Base-by-base conservation (phyloP, 2,329 filamentous ascomycete species). In the Huntiella moniliformis region DNA sequence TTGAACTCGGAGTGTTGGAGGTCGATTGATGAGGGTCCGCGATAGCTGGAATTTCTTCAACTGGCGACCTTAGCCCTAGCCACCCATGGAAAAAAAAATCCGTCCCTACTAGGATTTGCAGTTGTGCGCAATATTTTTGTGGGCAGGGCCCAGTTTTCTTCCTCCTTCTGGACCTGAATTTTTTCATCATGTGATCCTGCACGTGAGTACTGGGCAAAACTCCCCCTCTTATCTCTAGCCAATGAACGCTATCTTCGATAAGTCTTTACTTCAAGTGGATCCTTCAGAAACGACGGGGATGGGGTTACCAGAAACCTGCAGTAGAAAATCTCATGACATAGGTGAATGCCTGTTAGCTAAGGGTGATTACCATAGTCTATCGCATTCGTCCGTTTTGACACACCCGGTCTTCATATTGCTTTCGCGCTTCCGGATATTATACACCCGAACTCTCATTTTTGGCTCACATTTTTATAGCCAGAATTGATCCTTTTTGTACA, bases 61-160 rank as follows among this genome's bases (percentile, higher is more conserved):
- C 44, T 51, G 51, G 51, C 44, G 38, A 42, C 39, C 42, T 45
- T 49, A 51, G 50, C 51, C 51, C 51, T 52, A 52, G 44, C 38
- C 33, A 36, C 38, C 34, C 39, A 42, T 10, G 42, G 22, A 49
- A 49, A 43, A 42, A 45, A 49, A 48, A 39, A 45, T 18, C 15
- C 45, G 51, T 52, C 50, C 50, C 42, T 52, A 52, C 48, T 47
- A 31, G 40, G 38, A 38, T 45, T 50, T 46, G 35, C 31, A 15
- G 33, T 49, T 49, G 47, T 49, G 47, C 47, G 47, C 36, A 39
- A 6, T 45, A 28, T 49, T 45, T 28, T 28, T 49, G 51, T 43
- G 44, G 41, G 37, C 46, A 38, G 32, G 41, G 40, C 18, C 41
- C 40, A 34, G 34, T 38, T 36, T 40, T 34, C 48, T 36, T 46